A percentile compares a stretch with the other conserved stretches of the same genome.
These are phyloP conservation scores for Cordyceps cicadae DNA, from an alignment of 2,329 filamentous ascomycete genomes.

Conservation along the genomic window DNA sequence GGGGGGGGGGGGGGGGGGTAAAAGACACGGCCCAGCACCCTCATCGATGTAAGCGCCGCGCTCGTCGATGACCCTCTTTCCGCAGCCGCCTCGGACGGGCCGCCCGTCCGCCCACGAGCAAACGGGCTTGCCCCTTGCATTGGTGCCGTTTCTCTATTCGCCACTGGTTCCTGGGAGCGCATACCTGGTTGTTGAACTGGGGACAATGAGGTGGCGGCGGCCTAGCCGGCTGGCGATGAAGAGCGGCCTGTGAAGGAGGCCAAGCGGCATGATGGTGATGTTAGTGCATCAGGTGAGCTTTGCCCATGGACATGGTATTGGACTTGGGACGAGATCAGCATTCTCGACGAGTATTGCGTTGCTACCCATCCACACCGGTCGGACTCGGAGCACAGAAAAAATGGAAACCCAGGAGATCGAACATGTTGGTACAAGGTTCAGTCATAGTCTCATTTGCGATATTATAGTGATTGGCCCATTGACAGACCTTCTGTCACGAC, in stretches of 20 bases:
- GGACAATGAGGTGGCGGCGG: too few relatives aligned
- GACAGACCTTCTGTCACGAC: slow-evolving; percentile 8
- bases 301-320: not conserved
- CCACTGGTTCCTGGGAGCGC: not conserved
- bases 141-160: not conserved
- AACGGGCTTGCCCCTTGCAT: not conserved
- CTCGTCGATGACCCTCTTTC: not conserved
- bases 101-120: not conserved
- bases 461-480: slow-evolving; percentile 8
- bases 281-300: not conserved
- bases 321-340: not conserved
- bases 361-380: too few relatives aligned
- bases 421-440: slow-evolving; percentile 1
- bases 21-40: not conserved
- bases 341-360: not conserved
- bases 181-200: not conserved
- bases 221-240: not conserved
- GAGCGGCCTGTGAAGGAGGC: not conserved
- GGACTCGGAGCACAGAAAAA: too few relatives aligned
- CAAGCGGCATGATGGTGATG: not conserved
- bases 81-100: not conserved
- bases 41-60: not conserved
- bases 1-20: too few relatives aligned
- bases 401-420: not conserved
- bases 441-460: slow-evolving; percentile 11